phyloP scores from a whole-genome alignment of 768 basidiomycete species.

The Rhizopogon rudus region DNA sequence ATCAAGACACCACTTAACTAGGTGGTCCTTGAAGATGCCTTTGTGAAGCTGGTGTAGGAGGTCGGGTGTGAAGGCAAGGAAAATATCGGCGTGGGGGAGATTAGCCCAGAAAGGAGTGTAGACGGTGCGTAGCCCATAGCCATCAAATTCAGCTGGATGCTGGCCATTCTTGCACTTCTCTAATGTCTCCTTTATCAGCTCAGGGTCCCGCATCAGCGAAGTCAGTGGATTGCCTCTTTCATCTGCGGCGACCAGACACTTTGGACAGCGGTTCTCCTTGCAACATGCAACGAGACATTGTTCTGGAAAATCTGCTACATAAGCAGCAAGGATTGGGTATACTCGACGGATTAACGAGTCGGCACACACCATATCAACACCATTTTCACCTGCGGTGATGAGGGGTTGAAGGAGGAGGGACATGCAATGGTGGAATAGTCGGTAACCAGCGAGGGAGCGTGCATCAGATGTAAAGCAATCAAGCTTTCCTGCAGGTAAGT shows the following conservation, averaged over 20 bases:
- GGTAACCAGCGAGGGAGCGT: too few relatives aligned
- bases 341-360: slow-evolving; percentile 10
- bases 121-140: neutral
- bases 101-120: slow-evolving; percentile 36
- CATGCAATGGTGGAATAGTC: slow-evolving; percentile 21
- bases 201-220: neutral
- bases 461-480: too few relatives aligned
- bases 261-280: slow-evolving; percentile 8
- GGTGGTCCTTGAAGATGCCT: slow-evolving; percentile 41
- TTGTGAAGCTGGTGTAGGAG: slow-evolving; percentile 46
- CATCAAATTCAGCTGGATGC: slow-evolving; percentile 2
- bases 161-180: neutral
- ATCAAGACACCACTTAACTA: slow-evolving; percentile 30
- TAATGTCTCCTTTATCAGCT: neutral
- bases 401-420: slow-evolving; percentile 11
- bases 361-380: slow-evolving; percentile 13
- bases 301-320: slow-evolving; percentile 21
- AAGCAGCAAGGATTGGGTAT: slow-evolving; percentile 17
- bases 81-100: slow-evolving; percentile 37
- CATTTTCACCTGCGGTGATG: slow-evolving; percentile 9
- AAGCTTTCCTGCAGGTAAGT: slow-evolving; percentile 5
- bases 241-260: neutral
- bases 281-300: slow-evolving; percentile 11
- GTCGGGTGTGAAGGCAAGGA: slow-evolving; percentile 32
- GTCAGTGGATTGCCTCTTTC: slow-evolving; percentile 1